phyloP scores from a whole-genome alignment of 768 basidiomycete genomes.

The Termitomyces sp. region DNA sequence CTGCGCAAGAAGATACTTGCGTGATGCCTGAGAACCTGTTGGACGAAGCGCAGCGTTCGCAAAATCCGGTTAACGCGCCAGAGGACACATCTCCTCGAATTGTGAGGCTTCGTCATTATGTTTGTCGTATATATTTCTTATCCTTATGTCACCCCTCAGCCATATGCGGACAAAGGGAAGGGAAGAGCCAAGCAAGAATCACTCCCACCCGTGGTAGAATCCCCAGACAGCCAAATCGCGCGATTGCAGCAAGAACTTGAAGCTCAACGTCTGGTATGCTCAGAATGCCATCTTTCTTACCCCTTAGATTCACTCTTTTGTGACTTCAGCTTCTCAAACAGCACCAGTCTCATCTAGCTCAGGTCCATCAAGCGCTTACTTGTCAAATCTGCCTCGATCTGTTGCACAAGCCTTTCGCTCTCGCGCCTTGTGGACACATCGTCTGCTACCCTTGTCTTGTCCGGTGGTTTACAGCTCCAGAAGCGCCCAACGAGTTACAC shows the following conservation, averaged over 20 bases:
- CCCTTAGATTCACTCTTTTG: neutral
- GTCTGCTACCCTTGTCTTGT: slow-evolving; percentile 70
- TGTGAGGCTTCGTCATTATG: slow-evolving; percentile 11
- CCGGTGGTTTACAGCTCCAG: slow-evolving; percentile 62
- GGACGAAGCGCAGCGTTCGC: neutral
- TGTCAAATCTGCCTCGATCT: slow-evolving; percentile 80
- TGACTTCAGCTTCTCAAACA: slow-evolving; percentile 38
- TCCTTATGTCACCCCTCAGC: neutral
- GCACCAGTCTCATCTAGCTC: slow-evolving; percentile 48
- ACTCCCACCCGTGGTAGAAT: slow-evolving; percentile 12
- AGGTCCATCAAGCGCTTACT: slow-evolving; percentile 58
- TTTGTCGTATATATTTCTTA: neutral
- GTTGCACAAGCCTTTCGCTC: slow-evolving; percentile 66
- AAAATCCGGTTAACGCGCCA: neutral
- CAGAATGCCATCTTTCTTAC: neutral
- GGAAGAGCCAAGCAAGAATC: slow-evolving; percentile 26
- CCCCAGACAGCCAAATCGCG: slow-evolving; percentile 23
- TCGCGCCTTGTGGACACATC: slow-evolving; percentile 72
- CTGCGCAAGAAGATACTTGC: neutral
- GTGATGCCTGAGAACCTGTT: neutral
- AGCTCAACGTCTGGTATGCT: slow-evolving; percentile 31
- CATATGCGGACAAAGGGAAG: slow-evolving; percentile 35
- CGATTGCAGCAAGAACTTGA: slow-evolving; percentile 40
- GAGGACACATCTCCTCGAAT: slow-evolving; percentile 10
- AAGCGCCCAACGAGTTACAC: slow-evolving; percentile 10